Evolutionary conservation across 2,329 filamentous ascomycete species (phyloP).

Genomic region (Tolypocladium tropicale): DNA sequence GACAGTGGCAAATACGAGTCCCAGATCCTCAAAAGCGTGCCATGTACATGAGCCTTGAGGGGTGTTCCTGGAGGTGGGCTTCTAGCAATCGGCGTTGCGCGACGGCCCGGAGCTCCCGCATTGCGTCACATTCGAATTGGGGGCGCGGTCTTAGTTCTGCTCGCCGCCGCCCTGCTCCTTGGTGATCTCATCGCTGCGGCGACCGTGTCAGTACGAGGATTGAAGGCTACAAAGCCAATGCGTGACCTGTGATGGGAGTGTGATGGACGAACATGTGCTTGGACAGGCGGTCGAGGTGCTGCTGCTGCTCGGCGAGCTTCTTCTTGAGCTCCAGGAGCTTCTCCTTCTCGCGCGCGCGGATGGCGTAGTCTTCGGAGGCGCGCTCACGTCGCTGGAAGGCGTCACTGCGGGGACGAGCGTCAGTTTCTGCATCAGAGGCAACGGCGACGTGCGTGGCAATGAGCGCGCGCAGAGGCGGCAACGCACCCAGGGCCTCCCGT

Average conservation of each 20-base stretch:
- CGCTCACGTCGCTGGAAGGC: conserved; percentile 87
- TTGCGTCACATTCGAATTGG: background rate
- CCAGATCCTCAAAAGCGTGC: conserved; percentile 7
- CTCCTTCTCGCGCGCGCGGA: conserved; percentile 79
- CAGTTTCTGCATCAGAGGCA: background rate
- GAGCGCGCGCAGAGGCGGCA: background rate
- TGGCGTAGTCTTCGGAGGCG: conserved; percentile 75
- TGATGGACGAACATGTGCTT: conserved; percentile 63
- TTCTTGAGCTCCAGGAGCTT: conserved; percentile 72
- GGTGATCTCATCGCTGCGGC: conserved; percentile 62
- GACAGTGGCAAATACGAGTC: conserved; percentile 14
- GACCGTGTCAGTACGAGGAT: conserved; percentile 3
- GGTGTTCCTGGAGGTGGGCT: background rate
- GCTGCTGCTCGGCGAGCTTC: conserved; percentile 66
- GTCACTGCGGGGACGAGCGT: conserved; percentile 47
- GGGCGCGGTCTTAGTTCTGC: conserved; percentile 36
- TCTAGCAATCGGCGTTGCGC: background rate
- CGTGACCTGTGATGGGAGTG: background rate
- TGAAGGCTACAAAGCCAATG: background rate
- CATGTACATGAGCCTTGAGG: conserved; percentile 4
- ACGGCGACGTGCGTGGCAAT: background rate
- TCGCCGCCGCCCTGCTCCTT: conserved; percentile 62
- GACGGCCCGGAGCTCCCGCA: background rate
- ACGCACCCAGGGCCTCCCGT: conserved; percentile 44
- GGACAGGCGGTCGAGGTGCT: conserved; percentile 75